Evolutionary conservation across 2,329 filamentous ascomycete species (phyloP), one percentile per base, ranked within the genome.

Genomic region (Exutisphaerella laricina): DNA sequence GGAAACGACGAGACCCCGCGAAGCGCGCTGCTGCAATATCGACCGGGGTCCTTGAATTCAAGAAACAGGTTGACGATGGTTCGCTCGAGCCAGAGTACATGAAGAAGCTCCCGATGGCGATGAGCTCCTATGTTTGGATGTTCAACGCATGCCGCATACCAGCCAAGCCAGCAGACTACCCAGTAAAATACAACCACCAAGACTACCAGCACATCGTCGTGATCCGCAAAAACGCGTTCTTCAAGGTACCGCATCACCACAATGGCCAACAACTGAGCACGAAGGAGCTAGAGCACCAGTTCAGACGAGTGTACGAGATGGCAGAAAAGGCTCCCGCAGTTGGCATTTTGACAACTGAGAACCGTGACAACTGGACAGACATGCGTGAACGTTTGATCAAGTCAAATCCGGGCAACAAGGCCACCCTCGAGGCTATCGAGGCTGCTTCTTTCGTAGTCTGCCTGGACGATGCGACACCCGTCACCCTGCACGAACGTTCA

Each of bases 91-190:
- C 92, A 17, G 92, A 98, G 70, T 97, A 96, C 71, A 95, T 98
- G 88, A 94, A 94, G 74, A 89, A 88, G 70, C 77, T 94, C 46
- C 92, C 92, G 47, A 90, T 97, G 62, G 92, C 89, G 68, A 98
- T 98, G 92, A 88, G 88, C 74, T 92, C 87, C 63, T 97, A 96
- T 74, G 75, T 95, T 71, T 97, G 83, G 79, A 98, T 98, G 92
- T 98, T 98, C 78, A 97, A 98, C 70, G 81, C 79, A 68, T 85
- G 80, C 67, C 84, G 92, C 56, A 82, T 97, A 29, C 84, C 90
- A 21, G 84, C 85, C 41, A 84, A 83, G 59, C 85, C 87, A 9
- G 77, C 81, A 23, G 92, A 98, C 64, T 80, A 87, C 61, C 84
- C 86, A 7, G 73, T 85, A 63, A 96, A 96, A 70, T 95, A 84